Evolutionary conservation across 2,329 filamentous ascomycete species (phyloP), one percentile per base, ranked within the genome.

Genomic region (Cordyceps javanica): DNA sequence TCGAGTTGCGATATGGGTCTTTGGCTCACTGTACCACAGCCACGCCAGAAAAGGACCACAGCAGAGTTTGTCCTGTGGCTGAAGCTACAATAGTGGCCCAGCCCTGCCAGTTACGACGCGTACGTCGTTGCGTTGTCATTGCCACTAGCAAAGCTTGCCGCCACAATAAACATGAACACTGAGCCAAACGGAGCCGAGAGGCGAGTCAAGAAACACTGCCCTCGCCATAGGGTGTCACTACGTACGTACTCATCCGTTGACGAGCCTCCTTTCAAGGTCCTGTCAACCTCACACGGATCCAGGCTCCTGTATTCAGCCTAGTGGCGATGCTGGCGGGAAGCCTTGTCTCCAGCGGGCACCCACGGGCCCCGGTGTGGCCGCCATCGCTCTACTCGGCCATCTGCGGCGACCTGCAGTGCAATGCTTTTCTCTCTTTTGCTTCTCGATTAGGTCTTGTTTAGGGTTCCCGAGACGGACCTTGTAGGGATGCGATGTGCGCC

Each of bases 351-450:
- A 44, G 14, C 28, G 30, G 36, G 25, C 7, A 38, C 36, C 25
- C n/a, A n/a, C 50, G 10, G 25, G 19, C 49, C 25, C n/a, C 23
- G 6, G 25, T 23, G 9, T n/a, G 30, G 21, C 50, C n/a, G 13
- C 62, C 63, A 50, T 67, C 66, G 66, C 55, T 61, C 23, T 50
- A 62, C 46, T 16, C 21, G 25, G 23, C 21, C 23, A 26, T n/a
- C 38, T 23, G 50, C 38, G 23, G 36, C 25, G 36, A 19, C n/a
- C n/a, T 41, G n/a, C n/a, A n/a, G n/a, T 39, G 34, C 36, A 41
- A 3, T 19, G 10, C 9, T 41, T 23, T n/a, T 19, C 45, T 32
- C 26, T 51, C n/a, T n/a, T n/a, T 39, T 21, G 7, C 51, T 42
- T 6, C 34, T 44, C 51, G 51, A 44, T 54, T 34, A 23, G 38